These are phyloP conservation scores for Aspergillus campestris DNA, from an alignment of 495 filamentous ascomycete species.

Conservation along the genomic window DNA sequence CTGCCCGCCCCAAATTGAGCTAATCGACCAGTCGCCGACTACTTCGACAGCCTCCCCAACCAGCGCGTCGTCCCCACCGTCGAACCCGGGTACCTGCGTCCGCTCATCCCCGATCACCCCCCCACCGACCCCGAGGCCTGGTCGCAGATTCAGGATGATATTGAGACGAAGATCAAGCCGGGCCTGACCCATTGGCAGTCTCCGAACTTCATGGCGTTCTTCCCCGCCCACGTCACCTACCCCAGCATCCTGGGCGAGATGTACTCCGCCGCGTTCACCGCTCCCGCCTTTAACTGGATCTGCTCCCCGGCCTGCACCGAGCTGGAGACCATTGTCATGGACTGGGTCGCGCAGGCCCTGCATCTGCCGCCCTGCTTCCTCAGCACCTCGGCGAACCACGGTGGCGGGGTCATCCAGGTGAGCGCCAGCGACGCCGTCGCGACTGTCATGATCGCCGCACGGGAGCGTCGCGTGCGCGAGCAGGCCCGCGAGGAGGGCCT, in stretches of 20 bases:
- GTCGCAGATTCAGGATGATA: slow-evolving; percentile 73
- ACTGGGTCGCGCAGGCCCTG: slow-evolving; percentile 78
- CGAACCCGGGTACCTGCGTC: slow-evolving; percentile 77
- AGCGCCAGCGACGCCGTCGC: slow-evolving; percentile 85
- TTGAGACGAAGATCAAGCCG: slow-evolving; percentile 83
- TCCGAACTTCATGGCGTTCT: slow-evolving; percentile 96
- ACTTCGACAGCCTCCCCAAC: slow-evolving; percentile 67
- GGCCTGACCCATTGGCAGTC: slow-evolving; percentile 95
- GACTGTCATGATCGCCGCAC: slow-evolving; percentile 79
- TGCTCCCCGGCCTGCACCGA: slow-evolving; percentile 94
- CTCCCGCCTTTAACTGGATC: slow-evolving; percentile 95
- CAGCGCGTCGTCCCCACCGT: slow-evolving; percentile 71
- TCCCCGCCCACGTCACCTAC: slow-evolving; percentile 73
- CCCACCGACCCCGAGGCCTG: slow-evolving; percentile 71
- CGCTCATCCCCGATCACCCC: slow-evolving; percentile 64
- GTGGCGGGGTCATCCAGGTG: slow-evolving; percentile 92
- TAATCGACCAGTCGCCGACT: slow-evolving; percentile 57
- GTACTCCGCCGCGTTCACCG: slow-evolving; percentile 80
- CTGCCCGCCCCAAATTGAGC: neutral
- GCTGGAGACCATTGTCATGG: slow-evolving; percentile 86
- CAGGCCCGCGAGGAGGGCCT: slow-evolving; percentile 41
- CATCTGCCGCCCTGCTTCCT: slow-evolving; percentile 67
- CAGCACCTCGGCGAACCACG: slow-evolving; percentile 60
- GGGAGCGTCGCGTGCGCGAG: slow-evolving; percentile 63
- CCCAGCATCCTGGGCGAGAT: slow-evolving; percentile 89